phyloP scores from a whole-genome alignment of 2,329 filamentous ascomycete species.

The Ophidiomyces ophidiicola region DNA sequence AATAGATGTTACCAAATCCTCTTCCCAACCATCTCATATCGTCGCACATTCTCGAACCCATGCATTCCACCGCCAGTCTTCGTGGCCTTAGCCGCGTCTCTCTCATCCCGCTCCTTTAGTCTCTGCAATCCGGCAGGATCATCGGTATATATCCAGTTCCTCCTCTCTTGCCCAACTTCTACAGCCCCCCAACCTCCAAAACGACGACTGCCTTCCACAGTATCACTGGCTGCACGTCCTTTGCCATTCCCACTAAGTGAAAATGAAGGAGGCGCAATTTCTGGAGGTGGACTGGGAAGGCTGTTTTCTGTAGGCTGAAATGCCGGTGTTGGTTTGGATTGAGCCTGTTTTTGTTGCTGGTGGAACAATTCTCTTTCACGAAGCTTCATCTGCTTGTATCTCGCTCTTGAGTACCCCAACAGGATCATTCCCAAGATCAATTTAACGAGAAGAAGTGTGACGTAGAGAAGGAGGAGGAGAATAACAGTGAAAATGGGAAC shows the following conservation, averaged over 20 bases:
- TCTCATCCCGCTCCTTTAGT: slow-evolving; percentile 49
- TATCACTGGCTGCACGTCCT: slow-evolving; percentile 19
- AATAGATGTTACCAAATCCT: slow-evolving; percentile 71
- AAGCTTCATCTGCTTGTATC: slow-evolving; percentile 70
- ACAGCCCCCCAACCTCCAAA: slow-evolving; percentile 74
- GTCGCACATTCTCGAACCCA: slow-evolving; percentile 54
- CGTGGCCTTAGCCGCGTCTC: slow-evolving; percentile 43
- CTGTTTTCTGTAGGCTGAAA: slow-evolving; percentile 5
- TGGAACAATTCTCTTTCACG: slow-evolving; percentile 39
- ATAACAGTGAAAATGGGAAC: slow-evolving; percentile 52
- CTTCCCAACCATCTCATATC: slow-evolving; percentile 95
- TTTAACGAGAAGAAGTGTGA: slow-evolving; percentile 73
- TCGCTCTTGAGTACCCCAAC: slow-evolving; percentile 62
- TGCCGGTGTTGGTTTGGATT: slow-evolving; percentile 1
- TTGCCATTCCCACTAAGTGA: slow-evolving; percentile 37
- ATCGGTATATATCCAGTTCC: slow-evolving; percentile 75
- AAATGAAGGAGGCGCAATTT: slow-evolving; percentile 19
- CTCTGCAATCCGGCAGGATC: slow-evolving; percentile 59
- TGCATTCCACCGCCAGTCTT: slow-evolving; percentile 45
- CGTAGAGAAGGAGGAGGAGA: slow-evolving; percentile 72
- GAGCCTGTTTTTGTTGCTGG: slow-evolving; percentile 8
- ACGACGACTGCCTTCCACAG: slow-evolving; percentile 60
- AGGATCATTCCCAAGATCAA: slow-evolving; percentile 80
- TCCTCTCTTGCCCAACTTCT: slow-evolving; percentile 78
- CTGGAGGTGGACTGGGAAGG: slow-evolving; percentile 11